Evolutionary conservation across 345 rosid species (phyloP).

Genomic region (Brassica nigra): DNA sequence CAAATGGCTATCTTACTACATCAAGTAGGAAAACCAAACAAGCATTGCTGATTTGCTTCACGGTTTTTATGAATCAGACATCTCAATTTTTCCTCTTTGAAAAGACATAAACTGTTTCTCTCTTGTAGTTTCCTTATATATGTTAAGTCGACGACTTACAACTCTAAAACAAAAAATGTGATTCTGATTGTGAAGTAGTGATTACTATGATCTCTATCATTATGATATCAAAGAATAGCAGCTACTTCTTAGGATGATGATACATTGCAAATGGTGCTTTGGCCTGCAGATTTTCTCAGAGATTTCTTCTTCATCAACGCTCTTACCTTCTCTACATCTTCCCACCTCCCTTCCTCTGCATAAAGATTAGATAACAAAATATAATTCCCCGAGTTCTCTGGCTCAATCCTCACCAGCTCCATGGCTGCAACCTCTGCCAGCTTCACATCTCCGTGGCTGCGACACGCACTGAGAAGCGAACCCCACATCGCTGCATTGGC

Average conservation of each 20-base stretch:
- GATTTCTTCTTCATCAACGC: conserved; percentile 52
- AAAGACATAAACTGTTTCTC: conserved; percentile 1
- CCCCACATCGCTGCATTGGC: conserved; percentile 74
- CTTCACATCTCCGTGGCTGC: conserved; percentile 58
- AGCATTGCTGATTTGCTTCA: conserved; percentile 3
- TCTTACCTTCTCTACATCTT: conserved; percentile 60
- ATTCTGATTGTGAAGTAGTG: neutral
- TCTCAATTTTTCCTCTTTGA: neutral
- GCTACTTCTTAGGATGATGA: neutral
- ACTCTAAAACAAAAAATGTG: neutral
- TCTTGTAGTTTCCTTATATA: conserved; percentile 6
- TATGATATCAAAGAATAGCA: neutral
- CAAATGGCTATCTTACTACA: conserved; percentile 74
- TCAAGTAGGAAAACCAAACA: conserved; percentile 45
- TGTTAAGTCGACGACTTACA: neutral
- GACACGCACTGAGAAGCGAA: conserved; percentile 66
- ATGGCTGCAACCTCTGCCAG: conserved; percentile 59
- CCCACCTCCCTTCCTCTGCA: conserved; percentile 75
- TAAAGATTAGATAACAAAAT: conserved; percentile 67
- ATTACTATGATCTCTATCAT: neutral
- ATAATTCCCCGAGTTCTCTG: conserved; percentile 70
- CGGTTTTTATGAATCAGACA: neutral
- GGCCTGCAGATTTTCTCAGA: conserved; percentile 54
- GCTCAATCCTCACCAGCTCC: conserved; percentile 61
- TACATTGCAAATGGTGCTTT: conserved; percentile 37